phyloP scores from a whole-genome alignment of 2,329 filamentous ascomycete species.

The Trichoderma oligosporum region DNA sequence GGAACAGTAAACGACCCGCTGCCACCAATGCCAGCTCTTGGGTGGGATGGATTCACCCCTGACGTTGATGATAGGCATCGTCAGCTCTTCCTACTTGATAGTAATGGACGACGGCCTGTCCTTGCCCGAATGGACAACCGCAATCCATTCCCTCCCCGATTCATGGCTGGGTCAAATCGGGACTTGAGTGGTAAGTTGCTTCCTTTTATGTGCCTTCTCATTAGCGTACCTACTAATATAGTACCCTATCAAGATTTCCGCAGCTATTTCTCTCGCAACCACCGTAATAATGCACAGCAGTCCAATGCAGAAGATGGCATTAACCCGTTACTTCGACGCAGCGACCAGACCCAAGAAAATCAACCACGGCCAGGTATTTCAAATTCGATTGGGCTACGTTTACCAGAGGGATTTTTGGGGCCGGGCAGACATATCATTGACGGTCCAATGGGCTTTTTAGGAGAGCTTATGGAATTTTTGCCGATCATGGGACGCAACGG shows the following conservation, averaged over 20 bases:
- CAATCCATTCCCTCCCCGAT: slow-evolving; percentile 56
- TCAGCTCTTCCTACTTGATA: slow-evolving; percentile 50
- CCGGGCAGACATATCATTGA: slow-evolving; percentile 39
- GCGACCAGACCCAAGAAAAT: slow-evolving; percentile 41
- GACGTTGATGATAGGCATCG: slow-evolving; percentile 49
- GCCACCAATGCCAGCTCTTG: slow-evolving; percentile 46
- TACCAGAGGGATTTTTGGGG: slow-evolving; percentile 46
- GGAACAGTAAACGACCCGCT: slow-evolving; percentile 20
- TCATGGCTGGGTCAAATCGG: slow-evolving; percentile 52
- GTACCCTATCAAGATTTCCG: slow-evolving; percentile 41
- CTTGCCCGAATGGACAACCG: slow-evolving; percentile 41
- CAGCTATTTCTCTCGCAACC: slow-evolving; percentile 48
- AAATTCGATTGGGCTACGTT: slow-evolving; percentile 52
- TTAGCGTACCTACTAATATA: not conserved
- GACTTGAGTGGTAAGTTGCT: slow-evolving; percentile 48
- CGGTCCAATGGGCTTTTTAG: slow-evolving; percentile 52
- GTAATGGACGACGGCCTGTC: slow-evolving; percentile 39
- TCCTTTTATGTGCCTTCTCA: not conserved
- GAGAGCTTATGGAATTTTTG: slow-evolving; percentile 54
- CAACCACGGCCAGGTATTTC: slow-evolving; percentile 47
- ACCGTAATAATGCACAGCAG: slow-evolving; percentile 51
- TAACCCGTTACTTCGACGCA: slow-evolving; percentile 79
- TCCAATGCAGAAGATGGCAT: slow-evolving; percentile 71
- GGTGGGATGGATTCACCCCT: slow-evolving; percentile 55
- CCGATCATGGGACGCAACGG: slow-evolving; percentile 44